Evolutionary conservation across 768 basidiomycete genomes (phyloP).

Genomic region (Rhodotorula toruloides): DNA sequence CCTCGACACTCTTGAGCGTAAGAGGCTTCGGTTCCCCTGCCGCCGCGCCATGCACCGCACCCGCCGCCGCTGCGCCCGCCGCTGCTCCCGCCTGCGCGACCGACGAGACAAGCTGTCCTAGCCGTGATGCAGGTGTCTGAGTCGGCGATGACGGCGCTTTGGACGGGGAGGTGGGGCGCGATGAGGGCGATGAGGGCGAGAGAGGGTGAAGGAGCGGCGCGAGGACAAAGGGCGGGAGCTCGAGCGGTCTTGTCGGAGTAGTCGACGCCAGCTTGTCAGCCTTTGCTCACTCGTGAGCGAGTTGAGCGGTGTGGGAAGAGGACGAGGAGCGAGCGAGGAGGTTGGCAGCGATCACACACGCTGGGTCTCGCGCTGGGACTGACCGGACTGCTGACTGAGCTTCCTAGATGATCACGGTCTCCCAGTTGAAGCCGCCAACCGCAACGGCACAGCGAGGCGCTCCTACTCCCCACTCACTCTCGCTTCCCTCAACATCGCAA

Average conservation of each 20-base stretch:
- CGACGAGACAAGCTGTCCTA: slow-evolving; percentile 15
- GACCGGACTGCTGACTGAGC: too few relatives aligned
- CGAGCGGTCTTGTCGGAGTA: slow-evolving; percentile 50
- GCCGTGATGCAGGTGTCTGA: not conserved
- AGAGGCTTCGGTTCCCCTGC: slow-evolving; percentile 43
- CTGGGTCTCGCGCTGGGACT: too few relatives aligned
- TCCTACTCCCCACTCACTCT: too few relatives aligned
- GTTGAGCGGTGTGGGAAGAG: not conserved
- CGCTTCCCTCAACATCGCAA: too few relatives aligned
- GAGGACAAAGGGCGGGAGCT: slow-evolving; percentile 62
- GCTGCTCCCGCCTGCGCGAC: slow-evolving; percentile 3
- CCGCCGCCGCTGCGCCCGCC: slow-evolving; percentile 52
- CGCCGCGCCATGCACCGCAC: slow-evolving; percentile 55
- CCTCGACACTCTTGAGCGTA: slow-evolving; percentile 11
- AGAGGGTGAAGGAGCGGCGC: slow-evolving; percentile 53
- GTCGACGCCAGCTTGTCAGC: slow-evolving; percentile 1
- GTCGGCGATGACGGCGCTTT: slow-evolving; percentile 38
- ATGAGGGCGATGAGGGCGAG: slow-evolving; percentile 17
- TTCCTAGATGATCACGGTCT: too few relatives aligned
- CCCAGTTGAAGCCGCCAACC: too few relatives aligned
- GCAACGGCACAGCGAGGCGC: too few relatives aligned
- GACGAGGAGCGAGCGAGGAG: not conserved
- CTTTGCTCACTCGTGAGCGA: too few relatives aligned
- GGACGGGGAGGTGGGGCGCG: slow-evolving; percentile 25
- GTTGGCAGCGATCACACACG: too few relatives aligned